Base-by-base conservation (phyloP, 371 early-diverging fungal species). In the Saksenaea vasiformis region DNA sequence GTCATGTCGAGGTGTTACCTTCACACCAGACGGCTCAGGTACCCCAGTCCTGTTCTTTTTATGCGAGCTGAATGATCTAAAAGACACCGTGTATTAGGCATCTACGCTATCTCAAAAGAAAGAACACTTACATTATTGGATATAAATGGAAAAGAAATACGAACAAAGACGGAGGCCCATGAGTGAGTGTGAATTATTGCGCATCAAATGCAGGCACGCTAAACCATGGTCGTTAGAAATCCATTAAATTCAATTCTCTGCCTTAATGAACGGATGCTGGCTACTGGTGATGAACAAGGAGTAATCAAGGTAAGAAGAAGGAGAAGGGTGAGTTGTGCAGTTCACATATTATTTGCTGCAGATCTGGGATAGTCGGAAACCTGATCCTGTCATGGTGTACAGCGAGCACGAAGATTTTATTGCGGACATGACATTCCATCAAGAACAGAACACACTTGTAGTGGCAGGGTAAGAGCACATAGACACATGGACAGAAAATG, bases 251-350 rank as follows among this genome's bases (percentile, higher is more conserved):
- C 85, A 5, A 64, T 97, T 35, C 76, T 78, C 5, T 71, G 82
- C 8, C 68, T 97, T 43, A 86, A 85, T 60, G 87, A 91, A 56
- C 80, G 80, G 56, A 78, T 90, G 28, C 54, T 95, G n/a, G 94
- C 93, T 0, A 92, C 96, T 0, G 97, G 95, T 13, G 96, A 95
- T 64, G 97, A 97, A 69, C 82, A 76, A 5, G 97, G 97, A n/a
- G 77, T 85, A 34, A 91, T 97, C 43, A 95, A 94, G 75, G 86
- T 86, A 73, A 43, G 55, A 13, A 13, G n/a, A 53, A 24, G n/a
- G n/a, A n/a, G n/a, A 5, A 19, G 26, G 15, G 35, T 36, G 31
- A 39, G 61, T 36, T 44, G 28, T 26, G n/a, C 0, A 38, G n/a
- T 38, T 8, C 8, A 36, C 39, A 19, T 31, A 7, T 17, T 13